Evolutionary conservation across 768 basidiomycete species (phyloP), one percentile per base, ranked within the genome.

Genomic region (Leccinum rimulosum): DNA sequence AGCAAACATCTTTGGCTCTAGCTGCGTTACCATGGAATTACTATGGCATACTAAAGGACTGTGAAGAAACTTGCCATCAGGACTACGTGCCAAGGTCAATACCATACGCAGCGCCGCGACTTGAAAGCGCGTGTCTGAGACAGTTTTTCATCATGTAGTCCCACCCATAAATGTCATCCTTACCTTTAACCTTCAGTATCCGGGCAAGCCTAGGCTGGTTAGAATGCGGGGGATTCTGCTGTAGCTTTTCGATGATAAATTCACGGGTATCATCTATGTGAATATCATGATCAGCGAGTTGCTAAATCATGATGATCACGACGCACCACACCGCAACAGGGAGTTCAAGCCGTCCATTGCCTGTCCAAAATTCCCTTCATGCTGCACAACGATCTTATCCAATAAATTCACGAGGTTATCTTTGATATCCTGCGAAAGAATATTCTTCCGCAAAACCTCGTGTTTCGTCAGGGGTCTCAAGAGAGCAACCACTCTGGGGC

Each of bases 281-380:
- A 4, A 25, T 15, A 3, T n/a, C n/a, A 0, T 43, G n/a, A 31
- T 57, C 1, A 64, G 30, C n/a, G 4, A 25, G 8, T 40, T 2
- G 10, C 15, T 0, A 31, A 9, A 45, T 43, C 35, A 31, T 0
- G 27, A 48, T 15, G 6, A 38, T 11, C 35, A 36, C 6, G 8
- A 59, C 66, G 36, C 6, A 69, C 68, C 55, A 12, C 61, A 68
- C 15, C 58, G 51, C 58, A 65, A 22, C 19, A 70, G 25, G 27
- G 59, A 63, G 12, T 17, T 59, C 48, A 69, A 35, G n/a, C 66
- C 61, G 3, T 70, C 62, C 68, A 69, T 69, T 19, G 57, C 68
- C 35, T 62, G 66, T 28, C 53, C 51, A 25, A 70, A 66, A 47
- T 60, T 62, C 6, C 47, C 50, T 12, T 19, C 53, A 0, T 40